These are phyloP conservation scores for Bolboschoenus planiculmis DNA, from an alignment of 176 grass and related monocot genomes.

Conservation along the genomic window DNA sequence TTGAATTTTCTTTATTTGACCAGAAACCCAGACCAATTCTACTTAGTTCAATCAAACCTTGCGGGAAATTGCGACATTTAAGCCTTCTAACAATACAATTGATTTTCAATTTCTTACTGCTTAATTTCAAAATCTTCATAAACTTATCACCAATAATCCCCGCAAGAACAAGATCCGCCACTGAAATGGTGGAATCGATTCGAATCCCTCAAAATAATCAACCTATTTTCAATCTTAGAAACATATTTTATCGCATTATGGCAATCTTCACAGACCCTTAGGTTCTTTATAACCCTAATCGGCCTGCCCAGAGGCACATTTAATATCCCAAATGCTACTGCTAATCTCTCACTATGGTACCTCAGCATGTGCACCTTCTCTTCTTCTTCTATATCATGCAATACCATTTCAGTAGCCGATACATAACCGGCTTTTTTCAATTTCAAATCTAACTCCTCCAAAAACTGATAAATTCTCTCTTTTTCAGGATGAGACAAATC, in stretches of 20 bases:
- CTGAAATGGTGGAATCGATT: slow-evolving; percentile 94
- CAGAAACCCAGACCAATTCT: background rate
- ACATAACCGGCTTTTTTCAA: slow-evolving; percentile 78
- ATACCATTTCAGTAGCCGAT: slow-evolving; percentile 74
- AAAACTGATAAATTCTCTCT: slow-evolving; percentile 74
- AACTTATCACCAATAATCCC: slow-evolving; percentile 75
- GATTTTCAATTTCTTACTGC: background rate
- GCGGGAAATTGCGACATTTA: background rate
- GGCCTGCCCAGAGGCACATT: slow-evolving; percentile 67
- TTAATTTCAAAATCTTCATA: background rate
- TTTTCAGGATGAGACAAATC: slow-evolving; percentile 77
- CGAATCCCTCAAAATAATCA: slow-evolving; percentile 88
- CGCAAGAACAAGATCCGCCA: slow-evolving; percentile 79
- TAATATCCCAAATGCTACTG: slow-evolving; percentile 84
- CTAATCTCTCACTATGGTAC: slow-evolving; percentile 89
- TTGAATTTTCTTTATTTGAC: background rate
- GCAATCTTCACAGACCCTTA: slow-evolving; percentile 76
- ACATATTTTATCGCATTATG: slow-evolving; percentile 89
- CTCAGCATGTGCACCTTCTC: slow-evolving; percentile 90
- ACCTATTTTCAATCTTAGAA: slow-evolving; percentile 66
- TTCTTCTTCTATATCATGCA: slow-evolving; percentile 97
- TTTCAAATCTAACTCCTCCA: slow-evolving; percentile 62
- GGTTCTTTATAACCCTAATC: slow-evolving; percentile 79
- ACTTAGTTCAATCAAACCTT: background rate
- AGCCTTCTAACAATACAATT: background rate